Conservation (phyloP, 1,284 basidiomycete genomes). For the Fistulinella cinereoalba region DNA sequence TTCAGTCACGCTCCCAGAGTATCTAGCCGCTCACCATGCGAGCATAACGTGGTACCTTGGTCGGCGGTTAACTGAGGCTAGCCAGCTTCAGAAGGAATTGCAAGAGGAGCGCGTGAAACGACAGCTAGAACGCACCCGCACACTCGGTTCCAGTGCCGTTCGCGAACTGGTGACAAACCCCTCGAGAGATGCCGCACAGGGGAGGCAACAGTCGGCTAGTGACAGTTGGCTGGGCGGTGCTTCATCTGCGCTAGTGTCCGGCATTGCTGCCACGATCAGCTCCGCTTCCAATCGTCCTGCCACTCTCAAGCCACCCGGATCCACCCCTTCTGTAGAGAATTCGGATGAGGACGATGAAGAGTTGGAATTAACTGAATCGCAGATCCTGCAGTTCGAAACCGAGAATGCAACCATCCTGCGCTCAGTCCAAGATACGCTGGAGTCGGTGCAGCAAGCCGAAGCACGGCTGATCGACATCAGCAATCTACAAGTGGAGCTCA, state of each 20-base stretch:
- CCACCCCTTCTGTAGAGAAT: constrained; percentile 39
- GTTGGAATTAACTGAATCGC: constrained; percentile 73
- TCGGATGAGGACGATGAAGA: constrained; percentile 69
- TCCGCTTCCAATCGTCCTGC: constrained; percentile 37
- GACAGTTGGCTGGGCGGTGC: constrained; percentile 65
- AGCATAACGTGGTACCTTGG: constrained; percentile 85
- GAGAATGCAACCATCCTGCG: constrained; percentile 85
- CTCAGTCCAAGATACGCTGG: constrained; percentile 78
- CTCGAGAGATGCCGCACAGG: constrained; percentile 19
- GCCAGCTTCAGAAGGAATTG: constrained; percentile 78
- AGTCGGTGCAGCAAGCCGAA: constrained; percentile 86
- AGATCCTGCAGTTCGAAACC: constrained; percentile 87
- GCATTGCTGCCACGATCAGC: constrained; percentile 64
- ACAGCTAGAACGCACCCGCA: constrained; percentile 74
- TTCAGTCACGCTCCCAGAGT: constrained; percentile 58
- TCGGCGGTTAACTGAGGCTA: constrained; percentile 72
- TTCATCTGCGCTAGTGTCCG: constrained; percentile 53
- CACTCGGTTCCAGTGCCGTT: constrained; percentile 71
- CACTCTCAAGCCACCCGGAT: constrained; percentile 22
- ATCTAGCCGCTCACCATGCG: constrained; percentile 78
- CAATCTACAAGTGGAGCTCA: constrained; percentile 83
- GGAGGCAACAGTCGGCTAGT: constrained; percentile 24
- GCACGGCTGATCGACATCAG: constrained; percentile 87
- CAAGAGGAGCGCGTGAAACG: constrained; percentile 85
- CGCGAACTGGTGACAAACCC: constrained; percentile 52